Evolutionary conservation across 2,329 filamentous ascomycete genomes (phyloP), one percentile per base, ranked within the genome.

Genomic region (Ramularia endophylla): DNA sequence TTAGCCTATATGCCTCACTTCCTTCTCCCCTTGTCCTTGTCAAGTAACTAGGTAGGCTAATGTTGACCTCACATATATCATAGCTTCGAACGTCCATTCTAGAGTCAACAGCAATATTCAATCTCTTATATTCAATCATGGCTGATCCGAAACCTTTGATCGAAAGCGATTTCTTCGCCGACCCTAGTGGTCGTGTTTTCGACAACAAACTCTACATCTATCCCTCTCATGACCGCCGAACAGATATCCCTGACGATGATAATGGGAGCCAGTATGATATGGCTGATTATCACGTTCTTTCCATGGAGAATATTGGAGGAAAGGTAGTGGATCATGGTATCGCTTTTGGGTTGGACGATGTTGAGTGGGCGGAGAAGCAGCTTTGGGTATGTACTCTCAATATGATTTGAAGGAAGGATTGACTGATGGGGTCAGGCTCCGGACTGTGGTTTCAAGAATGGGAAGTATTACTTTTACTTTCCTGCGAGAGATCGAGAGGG

Each of bases 221-320:
- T 68, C 84, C 85, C 15, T 88, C 83, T 16, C 84, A 89, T 66
- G 84, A 89, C 65, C 77, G 83, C 52, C 81, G 86, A 62, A 85
- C 82, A 4, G 75, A 80, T 63, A 85, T 87, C 62, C 43, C 75
- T 43, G 81, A 83, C 71, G 88, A 89, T 68, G 84, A 88, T 72
- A 87, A 87, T 72, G 85, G 85, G 59, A 84, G 87, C 66, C 85
- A 88, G 62, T 88, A 87, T 62, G 85, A 87, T 68, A 89, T 88
- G 85, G 73, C 68, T 41, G 85, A 89, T 69, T 89, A 89, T 72
- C 84, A 88, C 64, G 85, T 89, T 61, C 81, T 88, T 64, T 81
- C 76, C 51, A 67, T 76, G 43, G 73, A 77, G 41, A 68, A 72
- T 1, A 67, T 78, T 17, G 73, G 72, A 46, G 69, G 70, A 0